These are phyloP conservation scores for Periconia digitata DNA, from an alignment of 2,329 filamentous ascomycete genomes.

Conservation along the genomic window DNA sequence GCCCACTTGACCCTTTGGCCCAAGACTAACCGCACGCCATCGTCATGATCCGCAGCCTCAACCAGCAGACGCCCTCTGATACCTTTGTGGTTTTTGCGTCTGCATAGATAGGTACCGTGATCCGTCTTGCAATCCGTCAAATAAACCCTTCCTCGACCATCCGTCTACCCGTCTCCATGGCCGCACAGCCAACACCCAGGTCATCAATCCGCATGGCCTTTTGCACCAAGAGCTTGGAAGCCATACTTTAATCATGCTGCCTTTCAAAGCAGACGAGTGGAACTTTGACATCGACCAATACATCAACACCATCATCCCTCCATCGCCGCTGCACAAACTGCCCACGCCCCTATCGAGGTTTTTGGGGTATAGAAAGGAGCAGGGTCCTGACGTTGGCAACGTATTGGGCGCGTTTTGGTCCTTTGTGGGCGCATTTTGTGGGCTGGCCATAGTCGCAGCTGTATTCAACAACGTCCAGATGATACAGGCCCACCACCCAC, in stretches of 20 bases:
- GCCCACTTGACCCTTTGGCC: too few species aligned
- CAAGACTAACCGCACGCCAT: not conserved
- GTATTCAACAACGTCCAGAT: constrained; percentile 45
- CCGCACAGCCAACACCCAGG: too few species aligned
- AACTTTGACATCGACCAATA: constrained; percentile 77
- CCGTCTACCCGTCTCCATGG: too few species aligned
- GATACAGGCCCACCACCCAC: constrained; percentile 43
- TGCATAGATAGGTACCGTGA: not conserved
- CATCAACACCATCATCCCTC: constrained; percentile 70
- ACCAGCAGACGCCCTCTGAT: too few species aligned
- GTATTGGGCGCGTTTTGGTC: constrained; percentile 47
- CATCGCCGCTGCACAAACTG: constrained; percentile 63
- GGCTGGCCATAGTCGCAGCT: constrained; percentile 46
- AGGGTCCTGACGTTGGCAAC: constrained; percentile 44
- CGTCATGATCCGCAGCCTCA: too few species aligned
- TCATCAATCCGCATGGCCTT: too few species aligned
- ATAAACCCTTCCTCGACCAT: too few species aligned
- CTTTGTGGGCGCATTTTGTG: constrained; percentile 48
- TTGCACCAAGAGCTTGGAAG: too few species aligned
- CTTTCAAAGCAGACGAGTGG: constrained; percentile 22
- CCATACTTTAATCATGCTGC: constrained; percentile 15
- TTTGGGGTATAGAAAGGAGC: constrained; percentile 51
- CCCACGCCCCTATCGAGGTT: constrained; percentile 69
- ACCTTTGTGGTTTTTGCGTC: too few species aligned
- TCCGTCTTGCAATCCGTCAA: too few species aligned